These are phyloP conservation scores for Monosiga brevicollis DNA, from an alignment of 78 protist genomes.

Conservation along the genomic window DNA sequence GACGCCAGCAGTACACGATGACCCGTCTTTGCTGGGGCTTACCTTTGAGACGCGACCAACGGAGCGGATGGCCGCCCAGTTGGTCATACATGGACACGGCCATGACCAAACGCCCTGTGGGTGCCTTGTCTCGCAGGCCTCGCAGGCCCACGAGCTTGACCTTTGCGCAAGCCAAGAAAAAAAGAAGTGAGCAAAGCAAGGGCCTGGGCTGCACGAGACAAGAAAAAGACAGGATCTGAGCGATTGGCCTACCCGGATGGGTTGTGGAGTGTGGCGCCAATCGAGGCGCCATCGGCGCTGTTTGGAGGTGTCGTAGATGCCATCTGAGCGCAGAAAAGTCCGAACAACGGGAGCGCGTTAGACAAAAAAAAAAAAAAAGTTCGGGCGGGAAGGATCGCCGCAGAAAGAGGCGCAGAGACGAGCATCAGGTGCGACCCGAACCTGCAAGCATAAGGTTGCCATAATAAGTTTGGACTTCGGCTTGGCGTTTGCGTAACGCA, in stretches of 20 bases:
- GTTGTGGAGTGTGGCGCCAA: conserved; percentile 16
- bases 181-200: neutral
- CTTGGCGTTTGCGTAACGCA: neutral
- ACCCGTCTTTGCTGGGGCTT: neutral
- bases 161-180: neutral
- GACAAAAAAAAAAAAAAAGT: neutral
- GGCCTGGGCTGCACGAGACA: conserved; percentile 13
- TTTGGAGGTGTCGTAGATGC: neutral
- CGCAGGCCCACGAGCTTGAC: neutral
- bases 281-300: neutral
- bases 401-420: neutral
- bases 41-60: conserved; percentile 4
- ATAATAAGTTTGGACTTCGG: neutral
- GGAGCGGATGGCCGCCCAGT: conserved; percentile 23
- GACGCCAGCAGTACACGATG: neutral
- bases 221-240: conserved; percentile 2
- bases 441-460: neutral
- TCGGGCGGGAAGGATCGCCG: neutral
- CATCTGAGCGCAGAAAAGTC: neutral
- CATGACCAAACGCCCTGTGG: neutral
- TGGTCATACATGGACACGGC: conserved; percentile 5
- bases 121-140: neutral
- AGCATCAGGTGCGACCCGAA: neutral
- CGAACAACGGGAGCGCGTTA: neutral
- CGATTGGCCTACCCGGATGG: conserved; percentile 8